These are phyloP conservation scores for Leccinum truebloodii DNA, from an alignment of 768 basidiomycete species.

Conservation along the genomic window DNA sequence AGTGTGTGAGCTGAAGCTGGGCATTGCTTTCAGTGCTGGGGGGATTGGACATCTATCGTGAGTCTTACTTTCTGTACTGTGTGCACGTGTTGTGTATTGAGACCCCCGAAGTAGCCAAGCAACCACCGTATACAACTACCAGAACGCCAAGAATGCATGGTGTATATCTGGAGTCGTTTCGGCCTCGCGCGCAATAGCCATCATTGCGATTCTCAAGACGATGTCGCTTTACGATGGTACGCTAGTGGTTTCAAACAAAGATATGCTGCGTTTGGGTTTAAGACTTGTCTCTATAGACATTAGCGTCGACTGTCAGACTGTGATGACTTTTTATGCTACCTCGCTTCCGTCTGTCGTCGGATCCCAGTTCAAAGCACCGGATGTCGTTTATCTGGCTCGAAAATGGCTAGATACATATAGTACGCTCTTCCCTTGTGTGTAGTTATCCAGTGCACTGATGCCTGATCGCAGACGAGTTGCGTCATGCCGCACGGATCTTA, in stretches of 20 bases:
- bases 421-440: conserved; percentile 35
- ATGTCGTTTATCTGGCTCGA: conserved; percentile 68
- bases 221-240: conserved; percentile 75
- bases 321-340: conserved; percentile 79
- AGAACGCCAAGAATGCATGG: conserved; percentile 55
- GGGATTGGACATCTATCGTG: conserved; percentile 55
- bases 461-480: conserved; percentile 58
- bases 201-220: conserved; percentile 66
- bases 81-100: conserved; percentile 1
- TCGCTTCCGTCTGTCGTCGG: conserved; percentile 68
- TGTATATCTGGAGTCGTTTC: conserved; percentile 70
- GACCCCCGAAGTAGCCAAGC: conserved; percentile 26
- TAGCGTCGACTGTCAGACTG: conserved; percentile 66
- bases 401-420: conserved; percentile 78
- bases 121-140: conserved; percentile 43
- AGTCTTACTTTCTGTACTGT: conserved; percentile 5
- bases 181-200: conserved; percentile 65
- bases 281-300: conserved; percentile 47
- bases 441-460: conserved; percentile 7
- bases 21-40: conserved; percentile 39
- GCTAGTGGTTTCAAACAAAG: background rate
- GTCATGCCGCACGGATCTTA: conserved; percentile 71
- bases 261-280: background rate
- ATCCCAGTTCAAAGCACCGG: conserved; percentile 60
- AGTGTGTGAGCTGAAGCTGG: conserved; percentile 61